These are phyloP conservation scores for Peronospora tabacina DNA, from an alignment of 352 stramenopile species.

Conservation along the genomic window DNA sequence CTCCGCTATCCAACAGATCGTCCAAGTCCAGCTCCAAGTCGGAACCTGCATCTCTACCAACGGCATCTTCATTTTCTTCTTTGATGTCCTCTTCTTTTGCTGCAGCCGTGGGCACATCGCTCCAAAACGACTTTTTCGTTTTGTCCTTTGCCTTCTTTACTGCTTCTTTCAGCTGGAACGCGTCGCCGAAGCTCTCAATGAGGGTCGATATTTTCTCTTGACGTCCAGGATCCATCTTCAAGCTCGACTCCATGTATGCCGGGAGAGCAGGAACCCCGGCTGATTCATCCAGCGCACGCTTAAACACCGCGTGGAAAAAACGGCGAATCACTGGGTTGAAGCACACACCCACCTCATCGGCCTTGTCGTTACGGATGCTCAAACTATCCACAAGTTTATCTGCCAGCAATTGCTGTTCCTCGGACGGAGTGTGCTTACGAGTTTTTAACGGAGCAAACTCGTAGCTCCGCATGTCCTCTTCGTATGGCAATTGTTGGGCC, in stretches of 20 bases:
- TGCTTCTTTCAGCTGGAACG: constrained; percentile 71
- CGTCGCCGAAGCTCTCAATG: constrained; percentile 61
- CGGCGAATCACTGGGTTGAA: constrained; percentile 68
- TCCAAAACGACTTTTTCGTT: constrained; percentile 82
- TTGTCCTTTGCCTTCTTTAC: constrained; percentile 50
- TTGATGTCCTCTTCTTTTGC: constrained; percentile 39
- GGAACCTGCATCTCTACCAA: constrained; percentile 29
- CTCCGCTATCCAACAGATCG: constrained; percentile 55
- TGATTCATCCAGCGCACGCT: constrained; percentile 48
- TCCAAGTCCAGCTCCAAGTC: constrained; percentile 66
- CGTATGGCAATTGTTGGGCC: constrained; percentile 66
- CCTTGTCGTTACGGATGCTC: constrained; percentile 59
- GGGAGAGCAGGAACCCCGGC: constrained; percentile 43
- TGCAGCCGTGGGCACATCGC: constrained; percentile 36
- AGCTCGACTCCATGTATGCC: constrained; percentile 43
- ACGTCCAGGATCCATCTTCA: constrained; percentile 52
- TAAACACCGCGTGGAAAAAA: constrained; percentile 60
- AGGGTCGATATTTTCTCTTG: constrained; percentile 42
- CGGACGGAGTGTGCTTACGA: constrained; percentile 40
- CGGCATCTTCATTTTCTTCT: constrained; percentile 28
- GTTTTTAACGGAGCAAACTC: constrained; percentile 66
- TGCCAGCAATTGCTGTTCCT: constrained; percentile 49
- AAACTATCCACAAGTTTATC: constrained; percentile 70
- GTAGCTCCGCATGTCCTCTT: constrained; percentile 72
- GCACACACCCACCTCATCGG: constrained; percentile 43